These are phyloP conservation scores for peach (Prunus persica) DNA, from an alignment of 306 rosid genomes.

Conservation along the genomic window DNA sequence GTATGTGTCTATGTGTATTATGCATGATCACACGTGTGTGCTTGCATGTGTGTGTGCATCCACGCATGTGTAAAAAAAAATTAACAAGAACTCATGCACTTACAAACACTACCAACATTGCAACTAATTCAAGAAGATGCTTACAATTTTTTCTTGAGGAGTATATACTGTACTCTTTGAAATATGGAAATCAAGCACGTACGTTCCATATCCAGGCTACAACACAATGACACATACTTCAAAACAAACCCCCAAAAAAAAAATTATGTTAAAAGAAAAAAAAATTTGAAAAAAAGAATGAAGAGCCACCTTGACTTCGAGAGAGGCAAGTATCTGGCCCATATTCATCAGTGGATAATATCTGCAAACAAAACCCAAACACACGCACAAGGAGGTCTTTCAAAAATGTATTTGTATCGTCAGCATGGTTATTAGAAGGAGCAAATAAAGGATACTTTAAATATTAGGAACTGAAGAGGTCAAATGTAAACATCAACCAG, in stretches of 20 bases:
- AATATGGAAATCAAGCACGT: constrained; percentile 61
- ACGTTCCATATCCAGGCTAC: constrained; percentile 87
- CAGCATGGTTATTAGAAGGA: neutral
- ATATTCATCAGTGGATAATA: constrained; percentile 66
- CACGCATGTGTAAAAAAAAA: neutral
- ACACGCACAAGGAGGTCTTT: neutral
- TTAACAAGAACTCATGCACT: neutral
- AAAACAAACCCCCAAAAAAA: constrained; percentile 7
- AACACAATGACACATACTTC: neutral
- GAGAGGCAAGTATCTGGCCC: constrained; percentile 55
- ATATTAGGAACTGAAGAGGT: neutral
- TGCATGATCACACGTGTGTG: neutral
- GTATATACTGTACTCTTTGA: constrained; percentile 35
- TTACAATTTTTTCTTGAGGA: constrained; percentile 66
- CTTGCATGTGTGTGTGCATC: neutral
- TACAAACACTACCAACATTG: neutral
- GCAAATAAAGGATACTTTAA: neutral
- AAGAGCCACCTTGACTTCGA: constrained; percentile 64
- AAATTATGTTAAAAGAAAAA: neutral
- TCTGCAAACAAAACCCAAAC: constrained; percentile 35
- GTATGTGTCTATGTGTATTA: neutral
- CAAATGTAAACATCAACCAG: neutral
- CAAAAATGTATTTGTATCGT: neutral
- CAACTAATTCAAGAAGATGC: constrained; percentile 32
- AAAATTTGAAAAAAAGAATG: neutral